Percentiles rank a stretch among this genome's conserved stretches.
Conservation (phyloP, 2,329 filamentous ascomycete species). For the Chalara sp. region DNA sequence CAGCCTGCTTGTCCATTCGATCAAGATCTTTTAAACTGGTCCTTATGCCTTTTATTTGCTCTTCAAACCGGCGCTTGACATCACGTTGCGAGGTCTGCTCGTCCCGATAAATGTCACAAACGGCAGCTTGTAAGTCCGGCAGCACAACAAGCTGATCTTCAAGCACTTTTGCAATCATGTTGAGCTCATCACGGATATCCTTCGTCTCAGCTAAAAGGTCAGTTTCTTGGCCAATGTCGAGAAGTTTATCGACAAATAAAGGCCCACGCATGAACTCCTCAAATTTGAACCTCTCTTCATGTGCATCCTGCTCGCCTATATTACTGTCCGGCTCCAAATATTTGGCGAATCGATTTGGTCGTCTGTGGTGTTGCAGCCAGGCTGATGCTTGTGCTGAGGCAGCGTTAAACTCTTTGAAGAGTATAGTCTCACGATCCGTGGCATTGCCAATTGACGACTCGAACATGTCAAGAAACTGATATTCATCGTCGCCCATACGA, state of each 20-base stretch:
- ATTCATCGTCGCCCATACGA: constrained; percentile 20
- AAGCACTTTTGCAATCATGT: constrained; percentile 37
- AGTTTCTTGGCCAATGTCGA: constrained; percentile 38
- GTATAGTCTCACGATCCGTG: constrained; percentile 18
- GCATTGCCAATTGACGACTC: constrained; percentile 20
- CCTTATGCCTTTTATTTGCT: constrained; percentile 15
- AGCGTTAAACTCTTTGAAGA: constrained; percentile 20
- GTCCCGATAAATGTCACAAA: constrained; percentile 19
- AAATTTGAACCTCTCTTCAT: constrained; percentile 18
- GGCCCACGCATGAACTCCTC: constrained; percentile 16
- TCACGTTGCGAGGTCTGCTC: constrained; percentile 14
- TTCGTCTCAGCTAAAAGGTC: constrained; percentile 37
- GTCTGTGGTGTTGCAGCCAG: constrained; percentile 17
- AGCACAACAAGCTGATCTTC: constrained; percentile 25
- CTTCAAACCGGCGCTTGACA: constrained; percentile 17
- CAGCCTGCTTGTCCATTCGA: constrained; percentile 73
- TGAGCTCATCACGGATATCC: constrained; percentile 41
- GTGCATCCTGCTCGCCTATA: constrained; percentile 17
- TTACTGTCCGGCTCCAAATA: constrained; percentile 5
- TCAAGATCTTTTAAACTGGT: constrained; percentile 34
- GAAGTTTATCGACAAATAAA: constrained; percentile 22
- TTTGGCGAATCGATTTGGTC: constrained; percentile 10
- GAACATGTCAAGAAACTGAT: constrained; percentile 24
- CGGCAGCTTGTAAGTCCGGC: constrained; percentile 15
- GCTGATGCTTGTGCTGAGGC: constrained; percentile 19